These are phyloP conservation scores for Rubia yunnanensis DNA, from an alignment of 257 asterid genomes.

Conservation along the genomic window DNA sequence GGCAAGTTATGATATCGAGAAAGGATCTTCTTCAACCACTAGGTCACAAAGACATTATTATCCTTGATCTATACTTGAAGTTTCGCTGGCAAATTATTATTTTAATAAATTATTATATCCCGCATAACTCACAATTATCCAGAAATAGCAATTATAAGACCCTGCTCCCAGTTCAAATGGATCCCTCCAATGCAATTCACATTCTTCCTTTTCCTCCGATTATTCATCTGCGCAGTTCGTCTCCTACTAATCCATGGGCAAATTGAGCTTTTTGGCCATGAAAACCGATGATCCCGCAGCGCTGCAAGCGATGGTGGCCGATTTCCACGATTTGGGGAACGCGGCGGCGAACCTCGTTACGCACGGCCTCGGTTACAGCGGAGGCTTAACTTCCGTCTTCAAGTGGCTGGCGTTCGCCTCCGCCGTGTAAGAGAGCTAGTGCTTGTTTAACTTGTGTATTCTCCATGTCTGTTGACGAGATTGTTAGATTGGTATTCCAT, in stretches of 20 bases:
- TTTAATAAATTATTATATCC: too few relatives aligned
- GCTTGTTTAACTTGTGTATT: too few relatives aligned
- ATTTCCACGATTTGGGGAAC: slow-evolving; percentile 50
- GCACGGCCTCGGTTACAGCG: slow-evolving; percentile 60
- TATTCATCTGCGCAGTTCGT: neutral
- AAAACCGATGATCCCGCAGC: slow-evolving; percentile 42
- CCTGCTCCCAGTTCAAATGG: neutral
- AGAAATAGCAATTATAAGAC: neutral
- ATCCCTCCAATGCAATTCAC: neutral
- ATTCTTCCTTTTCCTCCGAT: neutral
- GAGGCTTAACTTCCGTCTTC: slow-evolving; percentile 57
- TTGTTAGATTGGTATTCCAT: too few relatives aligned
- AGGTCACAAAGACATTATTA: neutral
- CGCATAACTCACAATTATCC: neutral
- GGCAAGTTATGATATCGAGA: neutral
- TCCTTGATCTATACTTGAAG: neutral
- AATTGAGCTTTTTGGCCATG: slow-evolving; percentile 48
- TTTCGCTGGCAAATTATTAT: neutral
- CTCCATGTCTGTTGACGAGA: too few relatives aligned
- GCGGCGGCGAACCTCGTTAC: slow-evolving; percentile 51
- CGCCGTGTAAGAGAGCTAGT: slow-evolving; percentile 87
- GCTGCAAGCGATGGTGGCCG: slow-evolving; percentile 36
- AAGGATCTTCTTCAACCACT: neutral
- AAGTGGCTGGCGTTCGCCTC: slow-evolving; percentile 71
- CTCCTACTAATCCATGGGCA: slow-evolving; percentile 11